Conservation (phyloP, 2,329 filamentous ascomycete species). For the Pseudopyricularia javanii region DNA sequence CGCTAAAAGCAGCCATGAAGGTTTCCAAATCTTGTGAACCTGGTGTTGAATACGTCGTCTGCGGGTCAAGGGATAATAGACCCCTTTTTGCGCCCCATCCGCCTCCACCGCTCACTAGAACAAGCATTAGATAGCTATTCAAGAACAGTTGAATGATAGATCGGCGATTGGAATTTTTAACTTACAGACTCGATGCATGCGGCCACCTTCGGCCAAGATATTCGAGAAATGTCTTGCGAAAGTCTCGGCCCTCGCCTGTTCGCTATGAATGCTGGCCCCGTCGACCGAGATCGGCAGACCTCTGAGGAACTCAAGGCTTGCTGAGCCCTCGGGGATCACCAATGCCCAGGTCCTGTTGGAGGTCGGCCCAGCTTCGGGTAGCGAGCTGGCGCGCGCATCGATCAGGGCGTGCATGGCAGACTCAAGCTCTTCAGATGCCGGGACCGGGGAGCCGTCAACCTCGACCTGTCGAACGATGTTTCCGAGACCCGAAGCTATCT, state of each 20-base stretch:
- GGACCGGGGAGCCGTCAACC: constrained; percentile 24
- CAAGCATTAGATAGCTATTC: constrained; percentile 6
- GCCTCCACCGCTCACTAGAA: constrained; percentile 62
- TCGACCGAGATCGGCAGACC: neutral
- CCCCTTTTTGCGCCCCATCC: constrained; percentile 77
- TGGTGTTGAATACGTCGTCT: constrained; percentile 35
- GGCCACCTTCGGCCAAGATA: constrained; percentile 28
- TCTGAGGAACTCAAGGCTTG: neutral
- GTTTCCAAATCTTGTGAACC: constrained; percentile 39
- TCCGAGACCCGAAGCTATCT: constrained; percentile 55
- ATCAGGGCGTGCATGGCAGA: constrained; percentile 47
- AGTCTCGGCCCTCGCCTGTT: neutral
- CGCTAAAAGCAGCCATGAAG: constrained; percentile 37
- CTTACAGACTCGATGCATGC: constrained; percentile 33
- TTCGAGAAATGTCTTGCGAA: constrained; percentile 12
- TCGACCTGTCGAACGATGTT: constrained; percentile 64
- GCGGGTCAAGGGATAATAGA: constrained; percentile 65
- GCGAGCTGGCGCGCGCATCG: constrained; percentile 19
- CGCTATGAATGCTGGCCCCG: neutral
- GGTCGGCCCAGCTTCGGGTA: constrained; percentile 6
- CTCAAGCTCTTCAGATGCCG: constrained; percentile 65
- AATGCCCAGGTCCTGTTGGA: constrained; percentile 46
- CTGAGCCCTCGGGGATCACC: constrained; percentile 33
- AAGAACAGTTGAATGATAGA: neutral
- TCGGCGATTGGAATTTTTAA: constrained; percentile 3